These are phyloP conservation scores for Candida alai DNA, from an alignment of 805 yeast genomes.

Conservation along the genomic window DNA sequence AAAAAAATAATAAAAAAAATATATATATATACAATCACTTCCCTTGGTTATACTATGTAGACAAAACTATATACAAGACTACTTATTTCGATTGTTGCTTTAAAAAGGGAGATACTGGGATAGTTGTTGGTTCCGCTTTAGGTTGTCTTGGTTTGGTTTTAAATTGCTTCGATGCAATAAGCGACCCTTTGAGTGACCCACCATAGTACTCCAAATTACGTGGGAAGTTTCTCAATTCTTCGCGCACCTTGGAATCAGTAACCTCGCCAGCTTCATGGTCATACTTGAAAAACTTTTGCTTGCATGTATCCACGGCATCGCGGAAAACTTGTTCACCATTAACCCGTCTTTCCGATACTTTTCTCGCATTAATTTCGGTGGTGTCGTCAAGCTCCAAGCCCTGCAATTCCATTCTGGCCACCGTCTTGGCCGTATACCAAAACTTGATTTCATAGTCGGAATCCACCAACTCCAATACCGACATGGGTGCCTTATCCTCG, in stretches of 20 bases:
- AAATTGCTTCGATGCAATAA: slow-evolving; percentile 31
- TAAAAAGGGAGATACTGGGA: slow-evolving; percentile 35
- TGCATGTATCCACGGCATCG: slow-evolving; percentile 54
- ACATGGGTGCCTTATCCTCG: slow-evolving; percentile 83
- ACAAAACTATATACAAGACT: slow-evolving; percentile 1
- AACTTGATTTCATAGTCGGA: slow-evolving; percentile 58
- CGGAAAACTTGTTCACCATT: slow-evolving; percentile 54
- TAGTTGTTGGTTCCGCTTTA: slow-evolving; percentile 10
- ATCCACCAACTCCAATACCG: slow-evolving; percentile 83
- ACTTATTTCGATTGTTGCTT: slow-evolving; percentile 6
- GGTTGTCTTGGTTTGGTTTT: slow-evolving; percentile 25
- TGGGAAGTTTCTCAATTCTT: slow-evolving; percentile 33
- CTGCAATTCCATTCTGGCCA: slow-evolving; percentile 74
- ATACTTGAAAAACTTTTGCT: slow-evolving; percentile 31
- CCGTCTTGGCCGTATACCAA: slow-evolving; percentile 76
- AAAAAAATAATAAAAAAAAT: no score
- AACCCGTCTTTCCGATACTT: slow-evolving; percentile 43
- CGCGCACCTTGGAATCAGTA: slow-evolving; percentile 18
- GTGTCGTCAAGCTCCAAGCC: slow-evolving; percentile 45
- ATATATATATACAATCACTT: no score
- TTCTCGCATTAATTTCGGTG: slow-evolving; percentile 55
- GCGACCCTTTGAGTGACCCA: slow-evolving; percentile 20
- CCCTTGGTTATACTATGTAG: no score
- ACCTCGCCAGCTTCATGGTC: slow-evolving; percentile 28
- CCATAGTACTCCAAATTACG: slow-evolving; percentile 23